Evolutionary conservation across 75 land plant genomes (phyloP).

Genomic region (Pinus albicaulis): DNA sequence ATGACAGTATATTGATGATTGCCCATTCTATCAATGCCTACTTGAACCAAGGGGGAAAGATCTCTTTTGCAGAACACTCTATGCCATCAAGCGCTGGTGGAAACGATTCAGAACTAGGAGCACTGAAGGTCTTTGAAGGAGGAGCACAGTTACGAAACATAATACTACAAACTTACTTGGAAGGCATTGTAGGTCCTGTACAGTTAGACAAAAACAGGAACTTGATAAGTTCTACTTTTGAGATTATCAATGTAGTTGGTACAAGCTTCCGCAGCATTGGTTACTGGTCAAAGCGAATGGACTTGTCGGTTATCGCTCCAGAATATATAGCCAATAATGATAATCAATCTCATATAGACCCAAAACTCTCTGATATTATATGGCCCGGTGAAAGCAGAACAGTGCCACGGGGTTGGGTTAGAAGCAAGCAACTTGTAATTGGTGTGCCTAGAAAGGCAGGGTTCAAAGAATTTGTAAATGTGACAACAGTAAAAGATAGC

Average conservation of each 20-base stretch:
- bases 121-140: conserved; percentile 13
- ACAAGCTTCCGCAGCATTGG: conserved; percentile 26
- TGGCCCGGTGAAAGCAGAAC: conserved; percentile 17
- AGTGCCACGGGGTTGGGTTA: conserved; percentile 17
- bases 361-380: not conserved
- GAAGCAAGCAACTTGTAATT: conserved; percentile 12
- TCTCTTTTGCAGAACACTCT: conserved; percentile 5
- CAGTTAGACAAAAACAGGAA: conserved; percentile 38
- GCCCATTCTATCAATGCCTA: conserved; percentile 26
- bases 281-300: conserved; percentile 33
- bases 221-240: conserved; percentile 16
- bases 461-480: conserved; percentile 18
- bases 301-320: conserved; percentile 21
- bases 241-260: conserved; percentile 44
- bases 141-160: conserved; percentile 16
- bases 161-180: conserved; percentile 15
- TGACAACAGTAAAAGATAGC: conserved; percentile 1
- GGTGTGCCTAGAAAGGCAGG: conserved; percentile 24
- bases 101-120: conserved; percentile 13
- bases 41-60: not conserved
- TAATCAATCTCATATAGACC: no score
- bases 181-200: conserved; percentile 25
- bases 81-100: not conserved
- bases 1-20: conserved; percentile 70
- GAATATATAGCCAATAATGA: not conserved